Base-by-base conservation (phyloP, 2,329 filamentous ascomycete genomes). In the Sphaerulina populicola region DNA sequence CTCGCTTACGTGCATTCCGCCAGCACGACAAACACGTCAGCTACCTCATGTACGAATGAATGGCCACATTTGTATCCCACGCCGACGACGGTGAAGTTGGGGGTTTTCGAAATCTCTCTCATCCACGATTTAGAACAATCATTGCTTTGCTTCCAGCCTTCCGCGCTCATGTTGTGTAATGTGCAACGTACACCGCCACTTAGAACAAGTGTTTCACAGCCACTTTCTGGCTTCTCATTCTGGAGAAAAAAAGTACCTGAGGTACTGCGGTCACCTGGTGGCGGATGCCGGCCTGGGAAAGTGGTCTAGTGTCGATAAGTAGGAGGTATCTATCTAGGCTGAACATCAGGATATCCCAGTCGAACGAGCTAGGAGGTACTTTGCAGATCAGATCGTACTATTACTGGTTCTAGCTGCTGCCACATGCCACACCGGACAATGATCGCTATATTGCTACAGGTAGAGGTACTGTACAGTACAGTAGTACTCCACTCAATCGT, bases 21-120 rank as follows among this genome's bases (percentile, higher is more conserved):
- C 51, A 53, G 50, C 51, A 45, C 51, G 51, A 49, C 37, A 47
- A 36, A 46, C 47, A 53, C 51, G 51, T 53, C 51, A 53, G 51
- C 51, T 47, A 15, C 29, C n/a, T n/a, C n/a, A n/a, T n/a, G n/a
- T n/a, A n/a, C n/a, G n/a, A n/a, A n/a, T n/a, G 23, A 37, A 37
- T 37, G 45, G 39, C 21, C 46, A 49, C 39, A 49, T 29, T 36
- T 27, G 5, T 39, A 42, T 49, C 39, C 47, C 47, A 49, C 39
- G 31, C 40, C 44, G 44, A 40, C 47, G 21, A 33, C 18, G 31
- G 18, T 33, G 40, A 38, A 30, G 31, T 12, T 31, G 33, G n/a
- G n/a, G n/a, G n/a, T 47, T 33, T 42, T 42, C 51, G 31, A 11
- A 15, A 49, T n/a, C n/a, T 12, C 18, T 12, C 42, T 33, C 47